phyloP scores from a whole-genome alignment of 805 yeast species.

The Schizosaccharomyces japonicus region DNA sequence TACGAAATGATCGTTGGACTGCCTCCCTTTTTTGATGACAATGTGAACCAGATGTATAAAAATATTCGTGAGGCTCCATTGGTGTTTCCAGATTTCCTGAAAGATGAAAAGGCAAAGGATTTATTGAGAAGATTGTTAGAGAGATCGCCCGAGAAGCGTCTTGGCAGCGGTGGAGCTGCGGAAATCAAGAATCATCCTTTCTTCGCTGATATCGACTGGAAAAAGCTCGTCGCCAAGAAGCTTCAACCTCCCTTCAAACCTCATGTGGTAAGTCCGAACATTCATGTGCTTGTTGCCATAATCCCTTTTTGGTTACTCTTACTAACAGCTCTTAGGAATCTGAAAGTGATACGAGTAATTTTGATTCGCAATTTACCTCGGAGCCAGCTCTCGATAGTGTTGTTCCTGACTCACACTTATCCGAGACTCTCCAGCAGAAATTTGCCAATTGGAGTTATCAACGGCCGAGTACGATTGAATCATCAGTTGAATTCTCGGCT shows the following conservation, averaged over 20 bases:
- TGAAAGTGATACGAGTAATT: constrained; percentile 74
- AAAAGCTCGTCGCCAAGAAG: constrained; percentile 53
- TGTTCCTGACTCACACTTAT: constrained; percentile 48
- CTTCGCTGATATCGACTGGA: constrained; percentile 72
- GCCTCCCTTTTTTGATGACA: constrained; percentile 93
- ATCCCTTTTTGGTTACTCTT: too few relatives aligned
- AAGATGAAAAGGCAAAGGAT: constrained; percentile 69
- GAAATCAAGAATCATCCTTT: constrained; percentile 69
- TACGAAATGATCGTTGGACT: constrained; percentile 93
- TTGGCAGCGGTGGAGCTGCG: constrained; percentile 50
- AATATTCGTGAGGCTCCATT: constrained; percentile 78
- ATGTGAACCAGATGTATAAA: constrained; percentile 75
- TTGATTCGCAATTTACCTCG: constrained; percentile 73
- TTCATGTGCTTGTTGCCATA: too few relatives aligned
- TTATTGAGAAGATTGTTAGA: constrained; percentile 48
- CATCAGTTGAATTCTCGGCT: not conserved
- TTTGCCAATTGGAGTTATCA: constrained; percentile 76
- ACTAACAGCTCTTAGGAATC: too few relatives aligned
- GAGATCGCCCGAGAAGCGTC: constrained; percentile 62
- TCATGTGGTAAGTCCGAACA: constrained; percentile 54
- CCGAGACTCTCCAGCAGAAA: constrained; percentile 89
- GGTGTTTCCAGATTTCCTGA: constrained; percentile 66
- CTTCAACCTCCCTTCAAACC: constrained; percentile 94
- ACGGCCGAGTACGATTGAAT: constrained; percentile 2
- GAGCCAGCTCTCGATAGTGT: constrained; percentile 90